Evolutionary conservation across 176 grass and related monocot genomes (phyloP).

Genomic region (Zea luxurians): DNA sequence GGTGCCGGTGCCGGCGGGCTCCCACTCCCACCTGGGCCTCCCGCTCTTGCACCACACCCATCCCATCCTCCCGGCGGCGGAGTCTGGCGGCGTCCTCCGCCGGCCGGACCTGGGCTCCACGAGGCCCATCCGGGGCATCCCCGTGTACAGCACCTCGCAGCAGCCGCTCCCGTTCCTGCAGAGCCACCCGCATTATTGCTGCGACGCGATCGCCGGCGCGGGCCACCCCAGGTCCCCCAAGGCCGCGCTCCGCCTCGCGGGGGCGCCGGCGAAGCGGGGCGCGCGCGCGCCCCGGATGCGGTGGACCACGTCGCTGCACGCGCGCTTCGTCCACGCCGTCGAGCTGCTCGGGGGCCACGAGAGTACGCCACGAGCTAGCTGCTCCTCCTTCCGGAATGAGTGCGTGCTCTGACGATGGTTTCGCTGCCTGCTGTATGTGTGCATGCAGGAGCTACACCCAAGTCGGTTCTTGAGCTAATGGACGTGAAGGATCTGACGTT

Average conservation of each 20-base stretch:
- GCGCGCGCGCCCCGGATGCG: conserved; percentile 78
- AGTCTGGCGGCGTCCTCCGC: conserved; percentile 27
- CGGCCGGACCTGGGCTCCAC: conserved; percentile 46
- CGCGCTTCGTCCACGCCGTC: conserved; percentile 87
- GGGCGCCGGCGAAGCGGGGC: conserved; percentile 51
- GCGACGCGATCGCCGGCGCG: conserved; percentile 27
- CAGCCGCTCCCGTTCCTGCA: conserved; percentile 52
- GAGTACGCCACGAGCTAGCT: conserved; percentile 40
- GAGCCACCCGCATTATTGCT: conserved; percentile 46
- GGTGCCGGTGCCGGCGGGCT: neutral
- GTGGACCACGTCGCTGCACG: conserved; percentile 92
- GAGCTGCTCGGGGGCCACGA: conserved; percentile 93
- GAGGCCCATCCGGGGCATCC: conserved; percentile 80
- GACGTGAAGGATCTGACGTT: conserved; percentile 97
- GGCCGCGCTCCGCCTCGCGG: conserved; percentile 50
- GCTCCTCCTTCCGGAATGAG: neutral
- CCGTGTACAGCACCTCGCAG: conserved; percentile 70
- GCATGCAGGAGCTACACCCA: conserved; percentile 83
- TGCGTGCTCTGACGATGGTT: neutral
- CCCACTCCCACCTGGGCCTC: conserved; percentile 5
- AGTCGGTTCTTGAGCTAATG: conserved; percentile 98
- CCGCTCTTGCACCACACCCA: conserved; percentile 61
- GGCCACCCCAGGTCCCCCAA: conserved; percentile 46
- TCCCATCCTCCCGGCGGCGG: conserved; percentile 38
- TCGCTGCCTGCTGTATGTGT: neutral